Base-by-base conservation (phyloP, 1,284 basidiomycete genomes). In the Anthracocystis setariae region DNA sequence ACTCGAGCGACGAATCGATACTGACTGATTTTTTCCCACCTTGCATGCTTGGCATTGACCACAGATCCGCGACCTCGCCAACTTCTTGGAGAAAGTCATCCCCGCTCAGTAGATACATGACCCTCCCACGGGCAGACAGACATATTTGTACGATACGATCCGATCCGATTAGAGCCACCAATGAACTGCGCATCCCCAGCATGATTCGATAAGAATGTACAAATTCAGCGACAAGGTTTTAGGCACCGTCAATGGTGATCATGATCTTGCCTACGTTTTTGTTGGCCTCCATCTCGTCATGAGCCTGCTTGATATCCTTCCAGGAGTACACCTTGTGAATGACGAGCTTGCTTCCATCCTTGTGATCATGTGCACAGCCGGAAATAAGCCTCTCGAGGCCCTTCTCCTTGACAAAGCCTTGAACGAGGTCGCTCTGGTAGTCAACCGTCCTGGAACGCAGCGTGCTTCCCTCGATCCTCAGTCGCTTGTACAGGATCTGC, bases 381-480 rank as follows among this genome's bases (percentile, higher is more conserved):
- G 46, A 45, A 42, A 69, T 73, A 25, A 70, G 46, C 10, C 71
- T 42, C 27, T 70, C 65, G 20, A 73, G 57, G 40, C 69, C 69
- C 43, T 67, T 63, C 29, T 73, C 52, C 21, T 59, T 50, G 10
- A 79, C 59, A 77, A 90, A 93, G 86, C 87, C 86, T 46, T 86
- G 83, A 48, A 96, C 88, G 32, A 97, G 86, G 17, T 91, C 86
- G 5, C 88, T 86, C 84, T 97, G 94, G 83, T 97, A 97, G 64
- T 88, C 86, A 27, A 87, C 80, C n/a, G 88, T 87, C 47, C 93
- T 88, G 21, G 90, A 90, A 37, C 94, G 89, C 39, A 97, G 85
- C 0, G 93, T 96, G 13, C 91, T 92, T 21, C 94, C 94, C 83
- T 94, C 90, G 54, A 98, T 90, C 12, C 90, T 89, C 57, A 98